phyloP scores from a whole-genome alignment of 345 rosid genomes.

The Brassica napus region DNA sequence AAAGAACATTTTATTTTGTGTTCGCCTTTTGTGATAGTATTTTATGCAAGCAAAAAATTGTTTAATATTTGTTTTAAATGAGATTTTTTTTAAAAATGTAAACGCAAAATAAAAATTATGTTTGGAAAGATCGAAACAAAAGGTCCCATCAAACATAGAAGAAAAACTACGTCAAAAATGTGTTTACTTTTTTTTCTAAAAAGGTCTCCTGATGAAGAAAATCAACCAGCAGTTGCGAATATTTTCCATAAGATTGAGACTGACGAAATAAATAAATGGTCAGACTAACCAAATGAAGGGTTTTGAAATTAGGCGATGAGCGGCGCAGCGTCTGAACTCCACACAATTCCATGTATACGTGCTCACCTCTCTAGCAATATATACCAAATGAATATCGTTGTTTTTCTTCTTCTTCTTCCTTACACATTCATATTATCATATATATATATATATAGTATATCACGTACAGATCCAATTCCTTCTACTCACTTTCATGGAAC shows the following conservation, averaged over 20 bases:
- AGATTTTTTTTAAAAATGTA: no score
- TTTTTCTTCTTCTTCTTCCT: background rate
- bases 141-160: background rate
- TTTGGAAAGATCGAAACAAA: background rate
- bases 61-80: no score
- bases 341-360: conserved; percentile 23
- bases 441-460: background rate
- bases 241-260: background rate
- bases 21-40: background rate
- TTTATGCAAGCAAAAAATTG: background rate
- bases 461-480: background rate
- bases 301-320: conserved; percentile 26
- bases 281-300: conserved; percentile 31
- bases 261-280: background rate
- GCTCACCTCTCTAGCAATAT: background rate
- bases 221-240: background rate
- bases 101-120: background rate
- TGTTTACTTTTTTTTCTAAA: no score
- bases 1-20: background rate
- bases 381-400: background rate
- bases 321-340: conserved; percentile 15
- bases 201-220: background rate
- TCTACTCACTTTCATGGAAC: background rate
- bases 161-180: background rate
- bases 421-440: background rate